Evolutionary conservation across 371 early-diverging fungal species (phyloP).

Genomic region (Syncephalastrum sp.): DNA sequence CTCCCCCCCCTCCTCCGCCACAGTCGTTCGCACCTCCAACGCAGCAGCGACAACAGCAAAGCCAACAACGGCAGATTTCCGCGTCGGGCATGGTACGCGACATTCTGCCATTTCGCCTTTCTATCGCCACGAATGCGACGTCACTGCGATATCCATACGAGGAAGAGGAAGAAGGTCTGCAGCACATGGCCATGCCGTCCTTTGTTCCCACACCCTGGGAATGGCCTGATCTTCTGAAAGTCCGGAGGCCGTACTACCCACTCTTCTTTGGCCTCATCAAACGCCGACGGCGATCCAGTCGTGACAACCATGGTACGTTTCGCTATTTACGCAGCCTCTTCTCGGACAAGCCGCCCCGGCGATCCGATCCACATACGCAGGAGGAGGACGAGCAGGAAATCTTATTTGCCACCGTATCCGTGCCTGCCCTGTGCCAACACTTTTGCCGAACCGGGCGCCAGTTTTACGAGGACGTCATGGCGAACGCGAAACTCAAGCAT

Average conservation of each 20-base stretch:
- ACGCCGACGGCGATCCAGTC: slow-evolving; percentile 6
- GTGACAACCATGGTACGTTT: not conserved
- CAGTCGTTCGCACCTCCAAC: not conserved
- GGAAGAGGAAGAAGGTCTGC: slow-evolving; percentile 10
- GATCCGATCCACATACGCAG: not conserved
- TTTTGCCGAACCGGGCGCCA: slow-evolving; percentile 16
- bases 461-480: slow-evolving; percentile 23
- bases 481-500: slow-evolving; percentile 11
- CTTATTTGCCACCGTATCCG: slow-evolving; percentile 19
- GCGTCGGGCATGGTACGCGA: not conserved
- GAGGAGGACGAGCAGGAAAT: not conserved
- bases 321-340: not conserved
- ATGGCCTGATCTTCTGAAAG: slow-evolving; percentile 27
- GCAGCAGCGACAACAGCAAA: not conserved
- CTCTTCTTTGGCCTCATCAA: slow-evolving; percentile 22
- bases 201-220: slow-evolving; percentile 31
- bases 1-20: not conserved
- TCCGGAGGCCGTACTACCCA: slow-evolving; percentile 22
- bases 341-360: not conserved
- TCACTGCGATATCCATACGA: slow-evolving; percentile 13
- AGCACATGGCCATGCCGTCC: slow-evolving; percentile 20
- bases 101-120: slow-evolving; percentile 11
- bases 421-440: slow-evolving; percentile 14
- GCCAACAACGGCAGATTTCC: not conserved
- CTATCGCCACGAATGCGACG: slow-evolving; percentile 10